Conservation (phyloP, 2,329 filamentous ascomycete genomes). For the Daldinia eschscholtzii region DNA sequence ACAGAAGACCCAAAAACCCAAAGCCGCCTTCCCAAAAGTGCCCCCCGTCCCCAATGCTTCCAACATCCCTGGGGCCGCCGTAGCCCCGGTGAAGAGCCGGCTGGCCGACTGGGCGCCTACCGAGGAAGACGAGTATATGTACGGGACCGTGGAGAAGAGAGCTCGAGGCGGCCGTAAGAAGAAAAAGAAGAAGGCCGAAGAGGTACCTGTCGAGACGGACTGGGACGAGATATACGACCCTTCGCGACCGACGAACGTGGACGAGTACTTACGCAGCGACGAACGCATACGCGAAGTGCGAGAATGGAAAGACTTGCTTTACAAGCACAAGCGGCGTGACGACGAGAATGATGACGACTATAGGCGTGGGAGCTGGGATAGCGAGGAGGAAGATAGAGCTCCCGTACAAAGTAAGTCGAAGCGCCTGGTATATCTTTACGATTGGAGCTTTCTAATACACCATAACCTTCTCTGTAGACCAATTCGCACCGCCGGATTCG, state of each 20-base stretch:
- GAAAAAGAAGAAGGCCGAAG: conserved; percentile 78
- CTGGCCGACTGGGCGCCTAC: conserved; percentile 85
- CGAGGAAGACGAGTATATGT: conserved; percentile 85
- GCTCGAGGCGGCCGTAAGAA: conserved; percentile 83
- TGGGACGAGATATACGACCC: conserved; percentile 96
- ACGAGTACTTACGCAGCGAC: conserved; percentile 86
- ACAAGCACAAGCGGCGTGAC: conserved; percentile 73
- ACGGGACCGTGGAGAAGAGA: conserved; percentile 72
- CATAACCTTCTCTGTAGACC: conserved; percentile 55
- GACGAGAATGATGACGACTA: conserved; percentile 63
- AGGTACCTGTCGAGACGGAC: conserved; percentile 72
- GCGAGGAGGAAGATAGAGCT: conserved; percentile 51
- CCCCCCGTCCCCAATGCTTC: conserved; percentile 52
- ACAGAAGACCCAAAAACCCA: conserved; percentile 69
- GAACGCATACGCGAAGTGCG: conserved; percentile 83
- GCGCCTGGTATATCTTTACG: not conserved
- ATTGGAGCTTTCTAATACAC: conserved; percentile 34
- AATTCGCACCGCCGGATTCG: conserved; percentile 70
- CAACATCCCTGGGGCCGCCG: conserved; percentile 41
- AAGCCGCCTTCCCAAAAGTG: conserved; percentile 68
- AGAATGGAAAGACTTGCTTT: conserved; percentile 88
- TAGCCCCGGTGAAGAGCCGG: conserved; percentile 69
- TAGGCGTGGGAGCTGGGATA: conserved; percentile 54
- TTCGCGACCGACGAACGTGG: conserved; percentile 82
- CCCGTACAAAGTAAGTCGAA: conserved; percentile 54